Conservation (phyloP, 306 rosid genomes). For the Citrullus colocynthis region DNA sequence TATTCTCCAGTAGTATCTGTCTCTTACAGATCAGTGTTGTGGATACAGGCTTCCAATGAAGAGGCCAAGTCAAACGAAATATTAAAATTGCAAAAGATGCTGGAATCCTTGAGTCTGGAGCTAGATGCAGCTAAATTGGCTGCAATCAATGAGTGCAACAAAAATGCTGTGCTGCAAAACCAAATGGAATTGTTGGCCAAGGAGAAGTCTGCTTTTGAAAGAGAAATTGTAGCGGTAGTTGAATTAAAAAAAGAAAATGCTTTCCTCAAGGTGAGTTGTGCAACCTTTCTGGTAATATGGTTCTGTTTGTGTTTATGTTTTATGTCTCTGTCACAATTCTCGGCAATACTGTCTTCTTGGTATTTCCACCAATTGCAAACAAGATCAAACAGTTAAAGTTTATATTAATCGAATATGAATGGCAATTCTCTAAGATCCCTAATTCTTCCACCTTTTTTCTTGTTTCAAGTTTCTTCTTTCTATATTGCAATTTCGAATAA, state of each 20-base stretch:
- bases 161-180: conserved; percentile 77
- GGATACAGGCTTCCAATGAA: conserved; percentile 76
- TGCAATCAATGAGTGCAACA: conserved; percentile 85
- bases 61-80: conserved; percentile 66
- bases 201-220: conserved; percentile 65
- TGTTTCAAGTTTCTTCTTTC: not conserved
- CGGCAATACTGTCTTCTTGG: not conserved
- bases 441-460: not conserved
- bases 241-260: conserved; percentile 73
- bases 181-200: conserved; percentile 64
- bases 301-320: not conserved
- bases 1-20: not conserved
- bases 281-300: not conserved
- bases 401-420: not conserved
- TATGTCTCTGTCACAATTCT: not conserved
- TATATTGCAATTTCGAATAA: not conserved
- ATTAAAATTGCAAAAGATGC: conserved; percentile 54
- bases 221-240: conserved; percentile 55
- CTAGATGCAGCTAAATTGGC: conserved; percentile 80
- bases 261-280: conserved; percentile 42
- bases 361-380: not conserved
- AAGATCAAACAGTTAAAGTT: not conserved
- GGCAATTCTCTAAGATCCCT: too few species aligned
- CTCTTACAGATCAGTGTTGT: conserved; percentile 11
- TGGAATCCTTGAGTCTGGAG: conserved; percentile 70